Base-by-base conservation (phyloP, 1,139 yeast species). In the Geotrichum cucujoidarum region DNA sequence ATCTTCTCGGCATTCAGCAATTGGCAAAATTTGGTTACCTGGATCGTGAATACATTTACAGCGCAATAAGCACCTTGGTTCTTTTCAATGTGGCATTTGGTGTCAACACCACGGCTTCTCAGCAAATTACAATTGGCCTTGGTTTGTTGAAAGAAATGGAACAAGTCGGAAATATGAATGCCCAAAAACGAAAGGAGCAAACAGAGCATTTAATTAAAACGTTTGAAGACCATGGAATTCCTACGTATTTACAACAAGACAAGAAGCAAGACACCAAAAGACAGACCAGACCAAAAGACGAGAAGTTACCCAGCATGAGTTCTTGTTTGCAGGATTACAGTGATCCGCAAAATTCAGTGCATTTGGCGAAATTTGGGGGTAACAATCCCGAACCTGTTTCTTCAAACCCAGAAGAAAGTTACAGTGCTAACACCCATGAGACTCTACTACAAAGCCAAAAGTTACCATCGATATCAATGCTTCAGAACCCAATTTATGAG, bases 11-110 rank as follows among this genome's bases (percentile, higher is more conserved):
- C 13, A 83, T 81, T 49, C 82, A 83, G 55, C 43, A 40, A 17
- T 82, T 85, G 22, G 92, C 95, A 0, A 66, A 83, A 36, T 86
- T 84, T 68, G 95, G 95, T 1, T 86, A 89, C 73, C 83, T 86
- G 88, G 95, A 87, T 62, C 71, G 95, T 58, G 95, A 87, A 61
- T 86, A 86, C 62, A 68, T 85, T 27, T 86, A 84, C 63, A 83
- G 92, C 0, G 80, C 95, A 0, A 83, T 94, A 0, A 83, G 89
- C 5, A 86, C 95, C 0, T 68, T 86, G 48, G 78, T 84, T 10
- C 68, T 86, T 31, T 85, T 83, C 62, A 85, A 82, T 61, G 83
- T 89, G 0, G 84, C 95, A 0, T 86, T 86, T 67, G 95, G 95
- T 6, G 83, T 84, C 5, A 87, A 83, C 60, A 20, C 32, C 3